Conservation (phyloP, 2,329 filamentous ascomycete species). For the Orbilia oligospora region DNA sequence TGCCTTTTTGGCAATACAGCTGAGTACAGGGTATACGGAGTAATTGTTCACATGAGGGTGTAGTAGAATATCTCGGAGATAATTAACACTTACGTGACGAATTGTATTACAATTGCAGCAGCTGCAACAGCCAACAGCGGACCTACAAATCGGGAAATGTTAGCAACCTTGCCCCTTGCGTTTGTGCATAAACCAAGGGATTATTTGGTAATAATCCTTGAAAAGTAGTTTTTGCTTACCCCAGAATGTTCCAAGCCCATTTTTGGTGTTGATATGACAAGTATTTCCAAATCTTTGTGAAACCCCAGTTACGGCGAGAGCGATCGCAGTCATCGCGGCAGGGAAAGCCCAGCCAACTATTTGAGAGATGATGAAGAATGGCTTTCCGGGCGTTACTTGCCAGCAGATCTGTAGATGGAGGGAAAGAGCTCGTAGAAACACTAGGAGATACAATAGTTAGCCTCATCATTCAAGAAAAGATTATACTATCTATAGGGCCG, state of each 20-base stretch:
- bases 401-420: slow-evolving; percentile 98
- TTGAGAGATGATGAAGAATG: slow-evolving; percentile 90
- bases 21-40: slow-evolving; percentile 14
- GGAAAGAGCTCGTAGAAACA: slow-evolving; percentile 88
- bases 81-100: slow-evolving; percentile 78
- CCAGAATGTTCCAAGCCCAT: slow-evolving; percentile 76
- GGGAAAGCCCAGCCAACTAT: slow-evolving; percentile 87
- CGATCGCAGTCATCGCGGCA: slow-evolving; percentile 79
- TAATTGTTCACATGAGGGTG: slow-evolving; percentile 32
- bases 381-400: slow-evolving; percentile 89
- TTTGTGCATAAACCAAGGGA: slow-evolving; percentile 21
- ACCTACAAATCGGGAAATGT: slow-evolving; percentile 26
- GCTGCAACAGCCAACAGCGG: slow-evolving; percentile 85
- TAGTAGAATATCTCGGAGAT: slow-evolving; percentile 32
- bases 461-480: slow-evolving; percentile 1
- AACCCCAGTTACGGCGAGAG: slow-evolving; percentile 87
- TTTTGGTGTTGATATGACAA: slow-evolving; percentile 92
- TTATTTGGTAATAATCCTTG: slow-evolving; percentile 28
- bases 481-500: slow-evolving; percentile 7
- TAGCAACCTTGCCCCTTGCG: slow-evolving; percentile 28
- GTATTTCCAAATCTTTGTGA: slow-evolving; percentile 93
- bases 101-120: slow-evolving; percentile 82
- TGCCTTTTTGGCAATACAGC: slow-evolving; percentile 2
- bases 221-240: slow-evolving; percentile 44
- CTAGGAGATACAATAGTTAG: slow-evolving; percentile 64